Conservation (phyloP, 306 rosid species). For the Luffa acutangula region DNA sequence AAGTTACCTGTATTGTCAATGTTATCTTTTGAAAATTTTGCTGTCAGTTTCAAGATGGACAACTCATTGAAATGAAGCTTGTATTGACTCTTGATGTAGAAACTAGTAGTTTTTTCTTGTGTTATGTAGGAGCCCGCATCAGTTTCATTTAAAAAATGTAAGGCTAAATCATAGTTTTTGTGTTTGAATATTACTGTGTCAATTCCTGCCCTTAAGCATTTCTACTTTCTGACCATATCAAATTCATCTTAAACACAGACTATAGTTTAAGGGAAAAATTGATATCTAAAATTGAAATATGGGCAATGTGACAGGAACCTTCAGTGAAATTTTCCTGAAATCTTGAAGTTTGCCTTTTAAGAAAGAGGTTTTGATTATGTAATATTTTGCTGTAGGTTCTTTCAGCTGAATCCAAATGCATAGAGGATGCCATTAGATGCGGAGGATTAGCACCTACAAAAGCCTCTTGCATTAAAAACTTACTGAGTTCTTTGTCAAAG, state of each 20-base stretch:
- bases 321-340: neutral
- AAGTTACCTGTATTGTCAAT: neutral
- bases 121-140: neutral
- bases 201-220: neutral
- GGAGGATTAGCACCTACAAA: slow-evolving; percentile 90
- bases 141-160: neutral
- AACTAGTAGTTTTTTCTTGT: neutral
- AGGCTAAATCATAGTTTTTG: neutral
- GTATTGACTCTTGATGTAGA: neutral
- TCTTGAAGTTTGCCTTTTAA: neutral
- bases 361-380: slow-evolving; percentile 4
- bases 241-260: neutral
- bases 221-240: neutral
- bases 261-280: neutral
- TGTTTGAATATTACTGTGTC: neutral
- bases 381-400: slow-evolving; percentile 41
- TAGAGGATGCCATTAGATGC: slow-evolving; percentile 71
- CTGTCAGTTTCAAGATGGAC: neutral
- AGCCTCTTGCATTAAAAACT: slow-evolving; percentile 63
- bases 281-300: neutral
- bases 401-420: slow-evolving; percentile 38
- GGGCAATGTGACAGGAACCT: neutral
- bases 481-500: slow-evolving; percentile 50
- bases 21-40: neutral
- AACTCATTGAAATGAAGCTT: neutral